Conservation (phyloP, 345 rosid genomes). For the Sisymbrium irio region DNA sequence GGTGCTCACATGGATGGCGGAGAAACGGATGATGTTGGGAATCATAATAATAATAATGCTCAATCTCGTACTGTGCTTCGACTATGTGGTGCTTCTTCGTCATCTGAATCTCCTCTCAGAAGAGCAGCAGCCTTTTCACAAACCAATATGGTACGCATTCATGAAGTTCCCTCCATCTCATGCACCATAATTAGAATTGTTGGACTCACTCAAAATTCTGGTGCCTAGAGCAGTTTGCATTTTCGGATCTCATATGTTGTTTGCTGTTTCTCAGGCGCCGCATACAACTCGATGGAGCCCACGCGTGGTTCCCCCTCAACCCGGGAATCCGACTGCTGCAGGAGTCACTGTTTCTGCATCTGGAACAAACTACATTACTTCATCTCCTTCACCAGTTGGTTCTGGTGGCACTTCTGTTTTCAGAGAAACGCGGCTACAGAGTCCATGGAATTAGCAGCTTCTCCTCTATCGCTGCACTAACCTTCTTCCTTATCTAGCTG, state of each 20-base stretch:
- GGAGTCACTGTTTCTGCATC: slow-evolving; percentile 59
- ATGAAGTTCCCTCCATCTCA: neutral
- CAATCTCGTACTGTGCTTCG: slow-evolving; percentile 55
- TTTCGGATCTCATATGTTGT: neutral
- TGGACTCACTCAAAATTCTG: neutral
- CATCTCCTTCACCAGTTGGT: slow-evolving; percentile 93
- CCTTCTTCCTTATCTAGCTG: neutral
- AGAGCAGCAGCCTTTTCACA: slow-evolving; percentile 55
- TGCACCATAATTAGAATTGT: neutral
- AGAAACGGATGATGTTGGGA: slow-evolving; percentile 54
- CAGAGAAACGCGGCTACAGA: slow-evolving; percentile 68
- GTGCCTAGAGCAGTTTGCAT: neutral
- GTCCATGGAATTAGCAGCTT: slow-evolving; percentile 67
- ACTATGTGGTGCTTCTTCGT: slow-evolving; percentile 81
- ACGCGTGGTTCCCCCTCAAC: slow-evolving; percentile 62
- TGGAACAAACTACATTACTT: slow-evolving; percentile 75
- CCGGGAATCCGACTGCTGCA: slow-evolving; percentile 39
- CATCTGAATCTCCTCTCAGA: slow-evolving; percentile 83
- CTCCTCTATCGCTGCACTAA: neutral
- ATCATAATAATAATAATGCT: slow-evolving; percentile 41
- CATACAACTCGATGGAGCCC: slow-evolving; percentile 74
- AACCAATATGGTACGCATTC: slow-evolving; percentile 50
- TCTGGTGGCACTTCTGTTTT: slow-evolving; percentile 88
- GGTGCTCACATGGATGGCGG: slow-evolving; percentile 69
- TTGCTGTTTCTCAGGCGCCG: slow-evolving; percentile 41